A percentile compares a stretch with the other conserved stretches of the same genome.
phyloP scores from a whole-genome alignment of 208 protist species.

The Leishmania braziliensis region DNA sequence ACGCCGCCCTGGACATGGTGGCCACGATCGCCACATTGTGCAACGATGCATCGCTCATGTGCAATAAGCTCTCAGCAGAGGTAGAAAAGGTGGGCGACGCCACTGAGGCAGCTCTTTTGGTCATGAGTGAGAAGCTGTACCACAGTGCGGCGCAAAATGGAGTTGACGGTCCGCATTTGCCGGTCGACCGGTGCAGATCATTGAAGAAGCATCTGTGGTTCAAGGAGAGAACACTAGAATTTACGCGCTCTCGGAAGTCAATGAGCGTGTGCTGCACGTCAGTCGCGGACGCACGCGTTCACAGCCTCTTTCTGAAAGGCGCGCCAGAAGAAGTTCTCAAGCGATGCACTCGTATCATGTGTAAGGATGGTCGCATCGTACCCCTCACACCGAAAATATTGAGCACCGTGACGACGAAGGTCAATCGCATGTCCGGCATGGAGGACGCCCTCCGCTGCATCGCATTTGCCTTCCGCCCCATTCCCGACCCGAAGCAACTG shows the following conservation, averaged over 20 bases:
- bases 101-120: constrained; percentile 91
- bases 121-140: constrained; percentile 93
- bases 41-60: constrained; percentile 77
- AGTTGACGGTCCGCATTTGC: background rate
- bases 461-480: constrained; percentile 21
- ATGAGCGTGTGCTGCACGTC: constrained; percentile 92
- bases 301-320: constrained; percentile 94
- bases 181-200: constrained; percentile 37
- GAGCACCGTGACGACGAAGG: constrained; percentile 34
- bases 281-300: constrained; percentile 1
- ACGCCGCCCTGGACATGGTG: constrained; percentile 66
- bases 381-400: constrained; percentile 35
- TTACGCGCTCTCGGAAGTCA: constrained; percentile 94
- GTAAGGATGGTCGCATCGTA: constrained; percentile 50
- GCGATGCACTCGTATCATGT: constrained; percentile 74
- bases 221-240: constrained; percentile 91
- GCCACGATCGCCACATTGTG: constrained; percentile 67
- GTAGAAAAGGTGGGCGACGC: constrained; percentile 87
- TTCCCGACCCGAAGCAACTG: constrained; percentile 32
- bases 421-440: constrained; percentile 59
- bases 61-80: constrained; percentile 13
- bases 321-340: constrained; percentile 94
- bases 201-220: constrained; percentile 41
- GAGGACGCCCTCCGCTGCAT: constrained; percentile 79
- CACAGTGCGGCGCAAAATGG: constrained; percentile 5